Base-by-base conservation (phyloP, 805 yeast genomes). In the Kazachstania africana region DNA sequence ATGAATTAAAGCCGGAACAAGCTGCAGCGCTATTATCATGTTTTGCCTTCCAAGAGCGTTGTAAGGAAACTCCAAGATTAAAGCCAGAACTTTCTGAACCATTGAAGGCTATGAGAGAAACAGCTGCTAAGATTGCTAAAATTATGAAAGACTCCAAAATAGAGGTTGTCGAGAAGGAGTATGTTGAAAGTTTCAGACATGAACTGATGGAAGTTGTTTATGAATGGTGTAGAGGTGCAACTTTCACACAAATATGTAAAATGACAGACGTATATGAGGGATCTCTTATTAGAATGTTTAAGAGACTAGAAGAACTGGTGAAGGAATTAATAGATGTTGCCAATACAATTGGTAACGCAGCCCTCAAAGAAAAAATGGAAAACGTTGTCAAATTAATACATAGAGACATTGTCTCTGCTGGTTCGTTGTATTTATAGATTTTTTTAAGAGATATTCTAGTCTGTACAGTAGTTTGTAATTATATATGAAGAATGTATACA, bases 261-360 rank as follows among this genome's bases (percentile, higher is more conserved):
- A 85, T 91, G 95, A 91, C 98, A 0, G 98, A 91, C 52, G 97
- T 91, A 27, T 91, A 88, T 45, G 99, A 91, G 62, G 99, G 99
- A 26, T 79, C 94, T 15, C 68, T 91, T 50, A 88, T 91, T 42
- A 75, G 99, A 54, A 81, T 83, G 75, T 91, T 91, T 64, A 79
- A 91, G 57, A 70, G 98, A 51, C 64, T 91, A 34, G 98, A 91
- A 57, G 99, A 91, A 55, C 68, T 91, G 66, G 63, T 91, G 35
- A 74, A 88, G 48, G 98, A 91, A 56, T 67, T 91, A 72, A 75
- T 77, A 27, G 76, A 72, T 44, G 97, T 96, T 10, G 91, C 98
- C 2, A 83, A 80, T 50, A 83, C 94, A 12, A 91, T 91, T 42
- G 99, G 98, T 37, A 91, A 91, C 54, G 69, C 70, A 21, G 88